Conservation (phyloP, 495 filamentous ascomycete species). For the Penicillium lagena region DNA sequence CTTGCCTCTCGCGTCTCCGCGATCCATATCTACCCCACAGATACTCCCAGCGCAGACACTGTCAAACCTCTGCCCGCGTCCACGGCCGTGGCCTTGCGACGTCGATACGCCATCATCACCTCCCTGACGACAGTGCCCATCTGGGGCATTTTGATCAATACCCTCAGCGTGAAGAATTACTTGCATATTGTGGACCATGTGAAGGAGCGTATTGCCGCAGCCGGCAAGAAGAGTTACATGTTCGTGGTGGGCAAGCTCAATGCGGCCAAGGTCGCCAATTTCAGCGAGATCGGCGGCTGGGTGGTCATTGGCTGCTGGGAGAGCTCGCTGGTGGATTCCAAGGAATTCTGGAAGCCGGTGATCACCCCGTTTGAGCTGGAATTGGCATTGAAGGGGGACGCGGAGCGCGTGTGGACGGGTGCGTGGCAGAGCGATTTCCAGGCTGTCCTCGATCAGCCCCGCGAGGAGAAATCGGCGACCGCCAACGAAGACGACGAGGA, state of each 20-base stretch:
- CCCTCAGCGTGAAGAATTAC: constrained; percentile 86
- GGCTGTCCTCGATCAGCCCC: constrained; percentile 37
- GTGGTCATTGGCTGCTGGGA: constrained; percentile 99
- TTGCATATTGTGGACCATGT: constrained; percentile 70
- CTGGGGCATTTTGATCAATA: constrained; percentile 93
- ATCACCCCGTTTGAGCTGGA: constrained; percentile 90
- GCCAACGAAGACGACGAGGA: constrained; percentile 23
- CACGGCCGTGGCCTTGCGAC: constrained; percentile 58
- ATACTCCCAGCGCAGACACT: constrained; percentile 20
- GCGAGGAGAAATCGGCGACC: constrained; percentile 5
- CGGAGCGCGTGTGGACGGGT: constrained; percentile 66
- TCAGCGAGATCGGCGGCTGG: constrained; percentile 91
- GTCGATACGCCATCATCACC: constrained; percentile 82
- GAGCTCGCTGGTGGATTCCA: constrained; percentile 78
- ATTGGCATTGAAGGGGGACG: constrained; percentile 63
- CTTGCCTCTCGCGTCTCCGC: constrained; percentile 74
- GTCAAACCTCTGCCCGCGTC: constrained; percentile 40
- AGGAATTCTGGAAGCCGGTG: constrained; percentile 78
- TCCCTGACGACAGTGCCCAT: constrained; percentile 73
- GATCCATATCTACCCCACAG: constrained; percentile 74
- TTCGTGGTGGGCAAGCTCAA: constrained; percentile 97
- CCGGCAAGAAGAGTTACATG: constrained; percentile 89
- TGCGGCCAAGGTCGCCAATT: constrained; percentile 93
- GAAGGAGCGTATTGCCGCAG: constrained; percentile 58
- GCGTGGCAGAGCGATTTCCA: constrained; percentile 74